A percentile compares a stretch with the other conserved stretches of the same genome.
phyloP scores from a whole-genome alignment of 2,329 filamentous ascomycete genomes.

The Zasmidium angulare region DNA sequence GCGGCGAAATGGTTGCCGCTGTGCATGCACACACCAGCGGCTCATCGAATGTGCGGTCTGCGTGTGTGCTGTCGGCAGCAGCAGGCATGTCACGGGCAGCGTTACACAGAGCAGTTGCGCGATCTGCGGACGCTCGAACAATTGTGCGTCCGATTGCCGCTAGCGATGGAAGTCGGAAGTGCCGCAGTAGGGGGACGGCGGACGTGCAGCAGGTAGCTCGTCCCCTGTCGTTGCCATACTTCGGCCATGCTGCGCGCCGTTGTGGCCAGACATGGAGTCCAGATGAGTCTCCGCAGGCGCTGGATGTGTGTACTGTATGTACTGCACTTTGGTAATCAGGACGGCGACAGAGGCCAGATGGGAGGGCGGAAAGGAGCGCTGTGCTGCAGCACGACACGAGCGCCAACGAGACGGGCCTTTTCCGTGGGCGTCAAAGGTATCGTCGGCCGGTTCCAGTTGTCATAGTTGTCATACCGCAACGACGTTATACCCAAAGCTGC shows the following conservation, averaged over 20 bases:
- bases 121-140: neutral
- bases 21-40: slow-evolving; percentile 1
- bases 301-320: no score
- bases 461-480: no score
- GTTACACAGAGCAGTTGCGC: neutral
- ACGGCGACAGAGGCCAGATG: neutral
- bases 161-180: neutral
- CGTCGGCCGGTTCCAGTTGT: no score
- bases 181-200: neutral
- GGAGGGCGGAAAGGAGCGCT: neutral
- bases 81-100: neutral
- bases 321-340: neutral
- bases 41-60: slow-evolving; percentile 4
- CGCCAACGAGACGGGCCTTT: neutral
- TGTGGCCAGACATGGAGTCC: neutral
- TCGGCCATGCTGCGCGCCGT: neutral
- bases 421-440: no score
- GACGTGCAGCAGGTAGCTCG: neutral
- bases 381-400: neutral
- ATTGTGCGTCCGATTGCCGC: neutral
- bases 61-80: neutral
- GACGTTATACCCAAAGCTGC: no score
- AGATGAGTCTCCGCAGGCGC: neutral
- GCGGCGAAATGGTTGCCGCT: slow-evolving; percentile 1
- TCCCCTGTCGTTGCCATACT: neutral